These are phyloP conservation scores for Hemileccinum rubropunctum DNA, from an alignment of 768 basidiomycete genomes.

Conservation along the genomic window DNA sequence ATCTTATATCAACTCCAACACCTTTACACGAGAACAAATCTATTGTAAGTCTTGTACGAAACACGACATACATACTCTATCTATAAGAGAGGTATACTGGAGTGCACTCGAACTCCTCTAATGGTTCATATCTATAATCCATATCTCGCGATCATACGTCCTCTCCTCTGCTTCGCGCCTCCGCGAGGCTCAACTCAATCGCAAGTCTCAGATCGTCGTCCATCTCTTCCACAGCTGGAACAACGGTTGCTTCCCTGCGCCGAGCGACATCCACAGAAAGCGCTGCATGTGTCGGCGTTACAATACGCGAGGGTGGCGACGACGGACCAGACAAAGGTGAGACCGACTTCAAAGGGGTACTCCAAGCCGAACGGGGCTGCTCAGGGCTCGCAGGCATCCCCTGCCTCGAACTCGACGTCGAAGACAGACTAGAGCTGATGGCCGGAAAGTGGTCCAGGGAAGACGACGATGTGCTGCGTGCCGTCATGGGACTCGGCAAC, in stretches of 20 bases:
- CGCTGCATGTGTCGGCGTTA: slow-evolving; percentile 10
- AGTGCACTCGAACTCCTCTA: background rate
- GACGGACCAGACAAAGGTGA: slow-evolving; percentile 12
- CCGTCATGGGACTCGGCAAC: slow-evolving; percentile 9
- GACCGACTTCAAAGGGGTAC: slow-evolving; percentile 32
- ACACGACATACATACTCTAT: background rate
- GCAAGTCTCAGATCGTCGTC: slow-evolving; percentile 66
- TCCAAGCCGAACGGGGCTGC: slow-evolving; percentile 37
- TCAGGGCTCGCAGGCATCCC: slow-evolving; percentile 14
- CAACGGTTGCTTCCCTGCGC: background rate
- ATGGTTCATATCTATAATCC: background rate
- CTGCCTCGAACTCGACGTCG: slow-evolving; percentile 20
- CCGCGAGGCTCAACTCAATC: slow-evolving; percentile 69
- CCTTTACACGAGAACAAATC: too few species aligned
- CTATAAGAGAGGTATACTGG: background rate
- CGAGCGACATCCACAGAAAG: slow-evolving; percentile 14
- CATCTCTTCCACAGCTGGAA: slow-evolving; percentile 26
- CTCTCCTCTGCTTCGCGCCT: slow-evolving; percentile 28
- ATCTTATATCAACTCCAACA: too few species aligned
- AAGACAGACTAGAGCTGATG: slow-evolving; percentile 31
- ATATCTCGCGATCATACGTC: slow-evolving; percentile 4
- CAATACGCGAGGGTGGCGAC: slow-evolving; percentile 16
- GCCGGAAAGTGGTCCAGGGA: slow-evolving; percentile 34
- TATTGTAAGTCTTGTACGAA: too few species aligned
- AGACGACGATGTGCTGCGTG: slow-evolving; percentile 15